A percentile compares a stretch with the other conserved stretches of the same genome.
Conservation (phyloP, 2,329 filamentous ascomycete species). For the Epichloe sylvatica region DNA sequence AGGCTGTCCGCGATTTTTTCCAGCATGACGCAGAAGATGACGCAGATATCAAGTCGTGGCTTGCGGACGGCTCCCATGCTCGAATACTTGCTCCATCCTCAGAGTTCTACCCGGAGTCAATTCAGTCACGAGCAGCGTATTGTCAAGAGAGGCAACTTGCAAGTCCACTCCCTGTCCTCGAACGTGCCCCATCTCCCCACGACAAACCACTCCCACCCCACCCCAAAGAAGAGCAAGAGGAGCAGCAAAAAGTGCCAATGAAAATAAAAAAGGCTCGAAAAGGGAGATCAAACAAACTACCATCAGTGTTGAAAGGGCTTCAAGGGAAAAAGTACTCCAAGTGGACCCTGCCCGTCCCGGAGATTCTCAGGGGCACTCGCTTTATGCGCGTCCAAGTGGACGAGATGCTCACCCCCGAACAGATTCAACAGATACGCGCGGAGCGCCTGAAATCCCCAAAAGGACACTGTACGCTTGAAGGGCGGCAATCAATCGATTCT, state of each 20-base stretch:
- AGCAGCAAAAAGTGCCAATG: too few relatives aligned
- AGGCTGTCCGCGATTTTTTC: constrained; percentile 28
- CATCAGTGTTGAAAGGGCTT: neutral
- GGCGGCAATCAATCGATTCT: constrained; percentile 2
- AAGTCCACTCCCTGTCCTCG: neutral
- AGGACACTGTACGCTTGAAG: neutral
- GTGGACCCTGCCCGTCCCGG: constrained; percentile 43
- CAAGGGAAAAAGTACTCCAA: constrained; percentile 18
- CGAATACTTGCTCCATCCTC: constrained; percentile 1
- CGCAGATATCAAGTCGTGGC: constrained; percentile 17
- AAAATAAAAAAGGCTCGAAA: neutral
- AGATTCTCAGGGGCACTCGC: constrained; percentile 38
- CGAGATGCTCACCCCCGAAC: constrained; percentile 29
- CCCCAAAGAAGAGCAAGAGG: constrained; percentile 11
- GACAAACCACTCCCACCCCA: constrained; percentile 3
- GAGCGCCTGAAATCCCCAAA: neutral
- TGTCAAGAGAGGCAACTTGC: neutral
- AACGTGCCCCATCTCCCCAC: neutral
- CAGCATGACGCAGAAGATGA: constrained; percentile 22
- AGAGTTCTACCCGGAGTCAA: neutral
- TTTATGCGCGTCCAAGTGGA: constrained; percentile 43
- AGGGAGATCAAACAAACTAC: neutral
- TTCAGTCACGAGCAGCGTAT: neutral
- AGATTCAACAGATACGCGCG: neutral
- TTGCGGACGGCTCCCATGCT: constrained; percentile 7